Conservation (phyloP, 352 stramenopile species). For the Blastocystis hominis region DNA sequence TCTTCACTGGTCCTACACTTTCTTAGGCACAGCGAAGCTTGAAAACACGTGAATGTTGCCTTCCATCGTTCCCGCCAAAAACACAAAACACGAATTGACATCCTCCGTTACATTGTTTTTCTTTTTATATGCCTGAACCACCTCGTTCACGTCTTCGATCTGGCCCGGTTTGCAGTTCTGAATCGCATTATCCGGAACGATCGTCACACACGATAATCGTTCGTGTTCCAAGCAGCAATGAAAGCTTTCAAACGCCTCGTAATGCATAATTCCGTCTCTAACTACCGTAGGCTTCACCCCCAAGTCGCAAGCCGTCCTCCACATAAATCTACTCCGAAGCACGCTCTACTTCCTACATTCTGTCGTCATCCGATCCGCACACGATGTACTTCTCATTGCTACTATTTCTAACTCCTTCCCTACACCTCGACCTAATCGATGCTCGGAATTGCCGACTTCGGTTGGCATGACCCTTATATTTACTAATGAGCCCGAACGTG, state of each 20-base stretch:
- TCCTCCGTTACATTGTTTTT: constrained; percentile 5
- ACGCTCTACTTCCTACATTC: neutral
- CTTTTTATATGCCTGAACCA: neutral
- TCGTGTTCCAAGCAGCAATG: constrained; percentile 44
- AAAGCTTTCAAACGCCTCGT: constrained; percentile 41
- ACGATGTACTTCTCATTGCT: constrained; percentile 3
- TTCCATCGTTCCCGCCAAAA: constrained; percentile 45
- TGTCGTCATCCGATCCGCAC: constrained; percentile 37
- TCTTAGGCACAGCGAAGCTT: constrained; percentile 28
- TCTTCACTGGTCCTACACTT: neutral
- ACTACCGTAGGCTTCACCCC: neutral
- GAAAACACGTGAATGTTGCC: constrained; percentile 53
- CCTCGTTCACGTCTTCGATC: neutral
- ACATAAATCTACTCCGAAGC: constrained; percentile 39
- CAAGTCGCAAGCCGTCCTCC: constrained; percentile 16
- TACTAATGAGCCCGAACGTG: constrained; percentile 63
- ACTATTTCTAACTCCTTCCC: neutral
- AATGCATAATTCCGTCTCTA: neutral
- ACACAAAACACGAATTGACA: constrained; percentile 24
- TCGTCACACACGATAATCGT: neutral
- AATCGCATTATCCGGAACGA: constrained; percentile 21
- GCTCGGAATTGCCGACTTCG: constrained; percentile 58
- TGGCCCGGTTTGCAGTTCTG: constrained; percentile 16
- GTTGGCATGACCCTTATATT: constrained; percentile 61
- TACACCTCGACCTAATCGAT: constrained; percentile 59